Evolutionary conservation across 2,329 filamentous ascomycete genomes (phyloP), one percentile per base, ranked within the genome.

Genomic region (Epichloe aotearoae): DNA sequence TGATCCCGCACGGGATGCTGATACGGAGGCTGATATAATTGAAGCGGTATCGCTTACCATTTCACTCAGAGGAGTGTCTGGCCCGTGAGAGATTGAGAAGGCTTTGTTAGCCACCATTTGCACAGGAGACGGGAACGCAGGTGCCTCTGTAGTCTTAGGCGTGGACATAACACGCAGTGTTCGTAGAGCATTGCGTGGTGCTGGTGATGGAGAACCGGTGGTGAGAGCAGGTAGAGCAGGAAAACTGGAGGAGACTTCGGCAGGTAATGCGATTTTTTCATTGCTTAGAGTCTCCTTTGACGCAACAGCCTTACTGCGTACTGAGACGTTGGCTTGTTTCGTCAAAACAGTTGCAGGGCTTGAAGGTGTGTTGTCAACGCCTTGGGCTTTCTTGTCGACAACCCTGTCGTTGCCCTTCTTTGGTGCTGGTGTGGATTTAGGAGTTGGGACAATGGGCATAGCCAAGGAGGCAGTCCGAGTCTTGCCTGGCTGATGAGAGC

Each of bases 41-140:
- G 84, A 89, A 11, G 85, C 81, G 50, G 78, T 87, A 61, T 91
- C 86, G n/a, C 84, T 88, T 37, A 87, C 73, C 51, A 80, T 72
- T 59, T 90, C 86, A 60, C 84, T 89, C 1, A 71, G 77, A 0
- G 86, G 85, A 1, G 86, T 89, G 30, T 80, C 81, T n/a, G 86
- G 84, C 6, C 77, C 72, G 51, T 83, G 62, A 5, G 58, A 62
- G 12, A 54, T 49, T n/a, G 63, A 65, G 20, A 65, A 53, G 2
- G 58, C 61, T 49, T 65, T 62, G 11, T 64, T 63, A n/a, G 56
- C 52, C 37, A 58, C 53, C 37, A 63, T 56, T 46, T 61, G 53
- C 15, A 61, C 59, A 5, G 62, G 64, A 5, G 67, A 67, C 5
- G 64, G 56, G 42, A 62, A 53, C 1, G 73, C 68, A 2, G 79